phyloP scores from a whole-genome alignment of 75 land plant genomes.

The Picea glauca region DNA sequence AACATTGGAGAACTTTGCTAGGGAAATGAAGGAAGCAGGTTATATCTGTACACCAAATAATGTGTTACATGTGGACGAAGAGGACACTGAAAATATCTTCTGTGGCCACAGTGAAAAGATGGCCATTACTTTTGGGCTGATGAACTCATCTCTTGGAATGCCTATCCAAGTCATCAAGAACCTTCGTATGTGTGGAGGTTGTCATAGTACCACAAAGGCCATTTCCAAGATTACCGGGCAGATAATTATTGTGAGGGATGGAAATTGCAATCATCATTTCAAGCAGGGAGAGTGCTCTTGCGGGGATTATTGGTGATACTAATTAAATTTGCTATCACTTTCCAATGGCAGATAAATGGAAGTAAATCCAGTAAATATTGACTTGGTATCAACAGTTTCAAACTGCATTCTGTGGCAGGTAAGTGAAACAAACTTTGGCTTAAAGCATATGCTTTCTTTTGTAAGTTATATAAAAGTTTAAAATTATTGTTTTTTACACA shows the following conservation, averaged over 20 bases:
- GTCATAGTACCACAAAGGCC: too few species aligned
- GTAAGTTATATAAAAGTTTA: neutral
- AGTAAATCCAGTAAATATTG: neutral
- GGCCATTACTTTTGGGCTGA: too few species aligned
- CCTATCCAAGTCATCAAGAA: too few species aligned
- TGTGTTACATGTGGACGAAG: neutral
- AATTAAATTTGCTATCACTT: neutral
- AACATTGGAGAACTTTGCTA: neutral
- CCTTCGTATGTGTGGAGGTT: too few species aligned
- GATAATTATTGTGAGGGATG: neutral
- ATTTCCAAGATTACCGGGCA: too few species aligned
- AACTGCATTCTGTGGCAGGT: neutral
- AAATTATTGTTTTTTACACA: too few species aligned
- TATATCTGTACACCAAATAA: neutral
- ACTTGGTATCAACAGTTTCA: neutral
- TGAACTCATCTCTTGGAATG: too few species aligned
- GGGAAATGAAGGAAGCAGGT: constrained; percentile 4
- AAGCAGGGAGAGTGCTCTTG: too few species aligned
- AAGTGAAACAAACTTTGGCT: neutral
- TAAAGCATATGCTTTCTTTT: neutral
- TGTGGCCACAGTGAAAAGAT: too few species aligned
- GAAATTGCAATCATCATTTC: neutral
- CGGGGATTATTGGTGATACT: too few species aligned
- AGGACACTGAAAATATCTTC: constrained; percentile 4
- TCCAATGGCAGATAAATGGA: neutral